Evolutionary conservation across 805 yeast genomes (phyloP).

Genomic region (Peterozyma toletana): DNA sequence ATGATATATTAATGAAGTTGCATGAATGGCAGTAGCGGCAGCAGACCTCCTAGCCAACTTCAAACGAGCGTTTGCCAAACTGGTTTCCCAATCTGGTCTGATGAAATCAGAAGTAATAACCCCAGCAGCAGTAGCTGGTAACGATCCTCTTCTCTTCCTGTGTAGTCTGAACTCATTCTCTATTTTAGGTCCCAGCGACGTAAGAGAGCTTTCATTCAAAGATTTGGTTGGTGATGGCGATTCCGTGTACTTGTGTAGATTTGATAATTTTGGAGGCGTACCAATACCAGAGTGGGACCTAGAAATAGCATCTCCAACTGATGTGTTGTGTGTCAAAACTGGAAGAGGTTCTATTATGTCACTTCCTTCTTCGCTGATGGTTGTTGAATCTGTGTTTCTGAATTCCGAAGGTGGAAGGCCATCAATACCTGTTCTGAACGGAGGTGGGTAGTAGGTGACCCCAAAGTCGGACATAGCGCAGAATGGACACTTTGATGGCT

Average conservation of each 20-base stretch:
- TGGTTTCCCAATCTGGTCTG: slow-evolving; percentile 89
- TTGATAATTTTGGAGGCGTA: slow-evolving; percentile 16
- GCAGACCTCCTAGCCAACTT: slow-evolving; percentile 83
- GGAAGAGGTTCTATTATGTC: neutral
- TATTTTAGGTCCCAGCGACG: neutral
- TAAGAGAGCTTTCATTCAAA: neutral
- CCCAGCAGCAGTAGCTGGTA: slow-evolving; percentile 59
- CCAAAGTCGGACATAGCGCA: slow-evolving; percentile 88
- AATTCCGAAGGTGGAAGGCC: slow-evolving; percentile 45
- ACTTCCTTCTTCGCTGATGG: slow-evolving; percentile 17
- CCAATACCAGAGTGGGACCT: slow-evolving; percentile 19
- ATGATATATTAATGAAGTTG: slow-evolving; percentile 61
- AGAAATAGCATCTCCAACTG: slow-evolving; percentile 18
- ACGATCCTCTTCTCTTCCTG: slow-evolving; percentile 39
- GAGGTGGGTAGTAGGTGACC: slow-evolving; percentile 68
- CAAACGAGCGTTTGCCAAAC: slow-evolving; percentile 62
- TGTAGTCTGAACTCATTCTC: slow-evolving; percentile 1
- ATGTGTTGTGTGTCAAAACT: slow-evolving; percentile 8
- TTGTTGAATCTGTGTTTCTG: slow-evolving; percentile 12
- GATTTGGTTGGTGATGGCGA: neutral
- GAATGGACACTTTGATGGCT: slow-evolving; percentile 87
- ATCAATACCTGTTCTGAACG: slow-evolving; percentile 47
- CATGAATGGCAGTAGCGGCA: slow-evolving; percentile 90
- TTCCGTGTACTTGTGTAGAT: neutral
- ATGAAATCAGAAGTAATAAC: slow-evolving; percentile 78